Conservation (phyloP, 768 basidiomycete genomes). For the Calvatia gigantea region DNA sequence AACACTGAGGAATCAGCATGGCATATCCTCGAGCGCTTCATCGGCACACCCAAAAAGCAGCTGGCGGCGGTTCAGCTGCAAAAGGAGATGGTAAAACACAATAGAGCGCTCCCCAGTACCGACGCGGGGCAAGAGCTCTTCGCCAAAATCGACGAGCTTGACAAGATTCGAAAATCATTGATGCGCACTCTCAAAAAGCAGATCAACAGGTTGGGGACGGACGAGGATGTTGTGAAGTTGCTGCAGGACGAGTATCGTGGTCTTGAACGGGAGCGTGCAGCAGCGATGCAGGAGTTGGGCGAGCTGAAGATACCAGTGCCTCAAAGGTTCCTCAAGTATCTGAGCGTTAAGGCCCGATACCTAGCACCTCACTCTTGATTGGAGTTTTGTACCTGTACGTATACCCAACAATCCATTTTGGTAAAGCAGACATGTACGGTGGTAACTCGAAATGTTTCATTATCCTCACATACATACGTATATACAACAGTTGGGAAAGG, state of each 20-base stretch:
- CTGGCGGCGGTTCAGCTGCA: slow-evolving; percentile 15
- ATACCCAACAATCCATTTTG: no score
- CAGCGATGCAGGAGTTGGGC: no score
- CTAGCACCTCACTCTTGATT: no score
- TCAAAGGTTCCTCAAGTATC: no score
- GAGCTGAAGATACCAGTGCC: no score
- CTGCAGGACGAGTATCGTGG: background rate
- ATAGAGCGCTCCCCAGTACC: slow-evolving; percentile 21
- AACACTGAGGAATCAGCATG: slow-evolving; percentile 5
- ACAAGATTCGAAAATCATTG: slow-evolving; percentile 21
- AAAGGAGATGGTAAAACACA: slow-evolving; percentile 21
- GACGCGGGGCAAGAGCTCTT: slow-evolving; percentile 21
- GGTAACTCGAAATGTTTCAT: no score
- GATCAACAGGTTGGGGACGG: background rate
- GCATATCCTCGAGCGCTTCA: slow-evolving; percentile 3
- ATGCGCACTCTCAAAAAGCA: slow-evolving; percentile 8
- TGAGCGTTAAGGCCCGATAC: no score
- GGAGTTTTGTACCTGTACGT: no score
- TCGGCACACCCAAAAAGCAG: background rate
- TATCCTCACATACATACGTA: no score
- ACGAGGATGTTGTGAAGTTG: background rate
- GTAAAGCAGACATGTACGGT: no score
- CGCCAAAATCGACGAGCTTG: slow-evolving; percentile 21
- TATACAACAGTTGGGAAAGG: no score
- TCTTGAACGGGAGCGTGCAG: no score